A percentile compares a stretch with the other conserved stretches of the same genome.
phyloP scores from a whole-genome alignment of 139 green algal genomes.

The Pleodorina starrii region DNA sequence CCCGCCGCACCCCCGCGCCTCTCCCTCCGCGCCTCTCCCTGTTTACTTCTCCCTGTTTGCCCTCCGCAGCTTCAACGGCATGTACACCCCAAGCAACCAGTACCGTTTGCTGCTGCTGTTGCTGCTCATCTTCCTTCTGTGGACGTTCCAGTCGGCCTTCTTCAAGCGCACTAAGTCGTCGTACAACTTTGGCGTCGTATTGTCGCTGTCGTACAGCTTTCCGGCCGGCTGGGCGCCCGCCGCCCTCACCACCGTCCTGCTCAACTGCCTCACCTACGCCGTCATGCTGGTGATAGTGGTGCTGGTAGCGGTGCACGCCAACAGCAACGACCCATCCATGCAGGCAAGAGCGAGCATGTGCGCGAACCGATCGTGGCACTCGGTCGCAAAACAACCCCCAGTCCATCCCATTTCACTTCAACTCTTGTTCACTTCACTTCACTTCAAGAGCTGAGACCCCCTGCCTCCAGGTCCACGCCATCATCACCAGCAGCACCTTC shows the following conservation, averaged over 20 bases:
- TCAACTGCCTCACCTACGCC: neutral
- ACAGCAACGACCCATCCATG: neutral
- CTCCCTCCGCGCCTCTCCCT: too few species aligned
- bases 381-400: too few species aligned
- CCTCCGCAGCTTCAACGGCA: constrained; percentile 1
- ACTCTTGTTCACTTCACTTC: too few species aligned
- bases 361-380: too few species aligned
- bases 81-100: neutral
- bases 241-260: neutral
- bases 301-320: neutral
- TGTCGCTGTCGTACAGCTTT: constrained; percentile 34
- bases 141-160: constrained; percentile 31
- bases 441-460: too few species aligned
- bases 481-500: too few species aligned
- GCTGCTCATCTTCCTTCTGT: constrained; percentile 3
- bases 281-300: neutral
- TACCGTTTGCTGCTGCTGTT: neutral
- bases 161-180: neutral
- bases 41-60: too few species aligned
- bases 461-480: too few species aligned
- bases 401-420: too few species aligned
- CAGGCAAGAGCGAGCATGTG: neutral
- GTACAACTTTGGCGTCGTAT: constrained; percentile 1
- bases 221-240: too few species aligned
- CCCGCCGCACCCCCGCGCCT: too few species aligned